Evolutionary conservation across 2,329 filamentous ascomycete species (phyloP).

Genomic region (Periconia sp.): DNA sequence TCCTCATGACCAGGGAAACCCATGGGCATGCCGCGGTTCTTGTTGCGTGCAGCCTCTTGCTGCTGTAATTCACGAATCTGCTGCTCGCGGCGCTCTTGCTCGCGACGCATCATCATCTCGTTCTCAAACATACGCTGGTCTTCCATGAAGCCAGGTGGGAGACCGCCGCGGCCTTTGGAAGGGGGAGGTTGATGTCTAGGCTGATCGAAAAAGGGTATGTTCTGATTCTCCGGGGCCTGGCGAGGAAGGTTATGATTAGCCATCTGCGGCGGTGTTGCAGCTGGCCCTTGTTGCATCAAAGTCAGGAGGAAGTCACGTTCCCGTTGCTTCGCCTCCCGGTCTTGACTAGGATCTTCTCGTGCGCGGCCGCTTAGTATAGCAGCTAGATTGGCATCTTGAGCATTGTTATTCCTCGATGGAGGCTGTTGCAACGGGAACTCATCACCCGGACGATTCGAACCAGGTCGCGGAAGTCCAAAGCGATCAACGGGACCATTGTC

Average conservation of each 20-base stretch:
- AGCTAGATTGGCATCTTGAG: constrained; percentile 41
- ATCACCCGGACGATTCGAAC: constrained; percentile 36
- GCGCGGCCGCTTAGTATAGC: constrained; percentile 48
- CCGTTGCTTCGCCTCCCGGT: constrained; percentile 62
- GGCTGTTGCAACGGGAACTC: constrained; percentile 39
- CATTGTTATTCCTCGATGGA: constrained; percentile 35
- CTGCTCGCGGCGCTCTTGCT: constrained; percentile 38
- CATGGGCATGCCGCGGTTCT: constrained; percentile 39
- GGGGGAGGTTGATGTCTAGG: constrained; percentile 43
- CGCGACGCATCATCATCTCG: constrained; percentile 39
- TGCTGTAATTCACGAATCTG: constrained; percentile 40
- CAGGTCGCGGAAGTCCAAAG: constrained; percentile 36
- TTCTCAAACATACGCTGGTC: constrained; percentile 42
- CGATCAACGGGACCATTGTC: constrained; percentile 38
- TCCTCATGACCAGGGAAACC: constrained; percentile 42
- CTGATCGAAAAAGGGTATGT: constrained; percentile 43
- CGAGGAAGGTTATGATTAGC: constrained; percentile 43
- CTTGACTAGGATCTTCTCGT: constrained; percentile 44
- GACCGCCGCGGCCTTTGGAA: constrained; percentile 43
- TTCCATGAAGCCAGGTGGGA: constrained; percentile 47
- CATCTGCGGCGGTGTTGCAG: constrained; percentile 40
- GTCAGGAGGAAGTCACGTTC: constrained; percentile 84
- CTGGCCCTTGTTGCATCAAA: constrained; percentile 74
- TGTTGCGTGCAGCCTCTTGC: constrained; percentile 42
- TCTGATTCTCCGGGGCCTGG: constrained; percentile 36